Conservation (phyloP, 306 rosid genomes). For the Medicago ruthenica region DNA sequence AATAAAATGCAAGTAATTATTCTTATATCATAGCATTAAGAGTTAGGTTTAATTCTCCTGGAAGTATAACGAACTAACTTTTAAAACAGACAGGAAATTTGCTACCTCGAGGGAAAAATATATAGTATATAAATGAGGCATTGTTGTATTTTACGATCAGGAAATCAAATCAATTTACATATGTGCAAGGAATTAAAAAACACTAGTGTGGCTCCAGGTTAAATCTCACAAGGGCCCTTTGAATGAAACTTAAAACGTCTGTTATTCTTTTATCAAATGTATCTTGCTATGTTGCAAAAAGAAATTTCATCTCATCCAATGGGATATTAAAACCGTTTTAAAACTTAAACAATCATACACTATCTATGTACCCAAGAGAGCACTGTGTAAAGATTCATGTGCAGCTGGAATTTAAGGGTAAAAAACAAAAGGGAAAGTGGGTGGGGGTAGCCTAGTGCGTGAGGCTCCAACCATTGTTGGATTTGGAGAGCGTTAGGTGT, state of each 20-base stretch:
- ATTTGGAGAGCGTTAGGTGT: neutral
- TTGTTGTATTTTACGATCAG: neutral
- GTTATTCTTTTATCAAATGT: neutral
- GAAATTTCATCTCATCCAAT: conserved; percentile 1
- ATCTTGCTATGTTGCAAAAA: conserved; percentile 25
- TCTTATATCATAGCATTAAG: neutral
- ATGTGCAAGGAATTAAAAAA: conserved; percentile 7
- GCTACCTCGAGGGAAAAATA: neutral
- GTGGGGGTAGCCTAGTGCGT: neutral
- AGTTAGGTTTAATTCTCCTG: neutral
- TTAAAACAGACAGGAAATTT: no score
- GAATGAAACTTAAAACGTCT: conserved; percentile 23
- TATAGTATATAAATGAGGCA: neutral
- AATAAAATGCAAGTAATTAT: neutral
- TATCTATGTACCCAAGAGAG: neutral
- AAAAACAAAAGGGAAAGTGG: neutral
- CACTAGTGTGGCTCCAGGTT: neutral
- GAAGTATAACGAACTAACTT: neutral
- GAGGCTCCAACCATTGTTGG: neutral
- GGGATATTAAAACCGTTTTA: neutral
- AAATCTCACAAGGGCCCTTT: neutral
- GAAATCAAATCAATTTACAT: conserved; percentile 17
- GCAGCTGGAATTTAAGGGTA: neutral
- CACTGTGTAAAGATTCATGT: neutral
- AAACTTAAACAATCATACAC: neutral